Conservation (phyloP, 2,329 filamentous ascomycete genomes). For the Pseudogymnoascus sp. region DNA sequence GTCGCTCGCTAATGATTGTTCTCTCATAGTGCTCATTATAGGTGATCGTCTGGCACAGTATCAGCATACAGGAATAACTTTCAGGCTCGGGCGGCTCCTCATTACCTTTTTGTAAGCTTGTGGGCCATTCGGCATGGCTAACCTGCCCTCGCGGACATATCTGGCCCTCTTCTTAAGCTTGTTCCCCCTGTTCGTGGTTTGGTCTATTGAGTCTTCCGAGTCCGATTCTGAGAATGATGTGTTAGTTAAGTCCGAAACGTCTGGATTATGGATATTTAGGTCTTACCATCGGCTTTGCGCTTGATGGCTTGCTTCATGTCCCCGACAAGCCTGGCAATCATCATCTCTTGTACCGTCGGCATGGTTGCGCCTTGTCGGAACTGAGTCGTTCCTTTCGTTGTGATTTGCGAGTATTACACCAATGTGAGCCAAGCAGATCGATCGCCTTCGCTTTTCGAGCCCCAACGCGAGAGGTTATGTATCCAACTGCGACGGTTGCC, state of each 20-base stretch:
- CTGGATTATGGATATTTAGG: neutral
- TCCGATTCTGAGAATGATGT: conserved; percentile 54
- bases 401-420: neutral
- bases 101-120: conserved; percentile 64
- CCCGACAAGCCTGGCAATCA: conserved; percentile 22
- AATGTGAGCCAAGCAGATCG: neutral
- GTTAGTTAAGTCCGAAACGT: conserved; percentile 17
- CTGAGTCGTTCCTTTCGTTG: neutral
- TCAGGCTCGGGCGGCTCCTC: neutral
- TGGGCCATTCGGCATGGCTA: conserved; percentile 57
- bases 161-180: conserved; percentile 70
- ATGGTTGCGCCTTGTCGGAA: neutral
- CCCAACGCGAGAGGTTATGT: neutral
- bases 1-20: conserved; percentile 66
- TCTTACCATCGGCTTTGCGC: conserved; percentile 52
- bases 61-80: conserved; percentile 14
- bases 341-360: conserved; percentile 1
- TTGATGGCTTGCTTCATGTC: conserved; percentile 62
- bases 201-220: conserved; percentile 64
- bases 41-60: conserved; percentile 51
- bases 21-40: conserved; percentile 61
- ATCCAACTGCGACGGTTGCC: neutral
- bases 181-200: conserved; percentile 65
- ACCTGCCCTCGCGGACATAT: conserved; percentile 61
- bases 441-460: neutral